A percentile compares a stretch with the other conserved stretches of the same genome.
Evolutionary conservation across 179 eudicot species (phyloP).

Genomic region (Corrigiola litoralis): DNA sequence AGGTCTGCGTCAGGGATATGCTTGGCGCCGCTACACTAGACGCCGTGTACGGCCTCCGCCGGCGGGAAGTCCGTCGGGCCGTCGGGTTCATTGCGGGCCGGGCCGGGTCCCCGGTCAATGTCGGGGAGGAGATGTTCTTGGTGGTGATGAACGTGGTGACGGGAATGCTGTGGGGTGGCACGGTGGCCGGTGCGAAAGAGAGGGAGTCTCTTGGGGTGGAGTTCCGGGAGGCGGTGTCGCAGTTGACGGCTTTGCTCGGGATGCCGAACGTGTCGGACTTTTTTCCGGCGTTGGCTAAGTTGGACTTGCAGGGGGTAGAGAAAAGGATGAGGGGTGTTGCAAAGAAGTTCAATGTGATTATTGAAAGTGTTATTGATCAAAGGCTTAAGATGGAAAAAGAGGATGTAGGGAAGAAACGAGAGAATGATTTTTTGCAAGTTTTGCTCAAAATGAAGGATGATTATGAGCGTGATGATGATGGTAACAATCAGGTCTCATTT

Average conservation of each 20-base stretch:
- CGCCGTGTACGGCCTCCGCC: constrained; percentile 35
- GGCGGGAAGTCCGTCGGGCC: constrained; percentile 35
- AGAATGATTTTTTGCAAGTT: constrained; percentile 46
- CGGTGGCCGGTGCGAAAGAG: constrained; percentile 31
- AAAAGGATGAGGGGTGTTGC: constrained; percentile 26
- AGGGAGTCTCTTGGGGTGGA: constrained; percentile 35
- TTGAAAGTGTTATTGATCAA: constrained; percentile 38
- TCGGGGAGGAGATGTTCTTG: constrained; percentile 54
- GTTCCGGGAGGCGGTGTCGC: constrained; percentile 30
- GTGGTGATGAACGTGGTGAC: constrained; percentile 45
- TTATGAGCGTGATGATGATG: constrained; percentile 11
- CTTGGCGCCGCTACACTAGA: constrained; percentile 46
- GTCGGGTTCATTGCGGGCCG: constrained; percentile 22
- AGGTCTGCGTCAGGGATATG: constrained; percentile 60
- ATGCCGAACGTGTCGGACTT: constrained; percentile 47
- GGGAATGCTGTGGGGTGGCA: constrained; percentile 72
- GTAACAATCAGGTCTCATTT: constrained; percentile 29
- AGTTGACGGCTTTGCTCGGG: constrained; percentile 28
- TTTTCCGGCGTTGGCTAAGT: constrained; percentile 32
- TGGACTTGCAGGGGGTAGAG: constrained; percentile 47
- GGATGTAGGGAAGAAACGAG: background rate
- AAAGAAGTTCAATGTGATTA: constrained; percentile 34
- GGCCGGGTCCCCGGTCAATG: constrained; percentile 24
- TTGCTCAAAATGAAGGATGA: constrained; percentile 47
- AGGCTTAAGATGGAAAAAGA: constrained; percentile 14